Base-by-base conservation (phyloP, 2,329 filamentous ascomycete genomes). In the Phoma sp. region DNA sequence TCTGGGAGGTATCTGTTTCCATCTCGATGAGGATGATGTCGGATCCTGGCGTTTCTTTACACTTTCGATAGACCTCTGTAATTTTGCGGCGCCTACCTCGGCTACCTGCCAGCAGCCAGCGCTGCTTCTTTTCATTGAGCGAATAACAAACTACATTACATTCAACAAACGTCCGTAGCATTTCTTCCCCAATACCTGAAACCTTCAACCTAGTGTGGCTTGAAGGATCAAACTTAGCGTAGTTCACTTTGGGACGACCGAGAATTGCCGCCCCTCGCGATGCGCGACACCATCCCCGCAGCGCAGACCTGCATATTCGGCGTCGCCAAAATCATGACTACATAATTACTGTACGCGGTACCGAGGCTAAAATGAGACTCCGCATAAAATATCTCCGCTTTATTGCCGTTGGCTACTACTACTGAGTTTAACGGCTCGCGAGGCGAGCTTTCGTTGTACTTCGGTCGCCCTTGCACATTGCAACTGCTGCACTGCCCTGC, bases 321-420 rank as follows among this genome's bases (percentile, higher is more conserved):
- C 18, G 28, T 37, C 17, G 39, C 26, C 23, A n/a, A n/a, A n/a
- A n/a, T n/a, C n/a, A n/a, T n/a, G n/a, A n/a, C n/a, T n/a, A n/a
- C n/a, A n/a, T n/a, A n/a, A n/a, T n/a, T n/a, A n/a, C n/a, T n/a
- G n/a, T n/a, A n/a, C n/a, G n/a, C n/a, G n/a, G n/a, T 60, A 56
- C 61, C 59, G 54, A 61, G 64, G 64, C 53, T 54, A 40, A 26
- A 47, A 45, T 33, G 21, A 26, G 12, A 7, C 26, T 17, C 15
- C 48, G 15, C 15, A 47, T 40, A 28, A 33, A 20, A 3, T 30
- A 42, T 49, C 40, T 56, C 53, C 48, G 59, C 48, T 33, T 39
- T 59, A 57, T 57, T 51, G 18, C 46, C 52, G 50, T 40, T n/a
- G 23, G 39, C 17, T 28, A 17, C 43, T 48, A 36, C 17, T 28